phyloP scores from a whole-genome alignment of 305 asterid genomes.

The Fraxinus platypoda region DNA sequence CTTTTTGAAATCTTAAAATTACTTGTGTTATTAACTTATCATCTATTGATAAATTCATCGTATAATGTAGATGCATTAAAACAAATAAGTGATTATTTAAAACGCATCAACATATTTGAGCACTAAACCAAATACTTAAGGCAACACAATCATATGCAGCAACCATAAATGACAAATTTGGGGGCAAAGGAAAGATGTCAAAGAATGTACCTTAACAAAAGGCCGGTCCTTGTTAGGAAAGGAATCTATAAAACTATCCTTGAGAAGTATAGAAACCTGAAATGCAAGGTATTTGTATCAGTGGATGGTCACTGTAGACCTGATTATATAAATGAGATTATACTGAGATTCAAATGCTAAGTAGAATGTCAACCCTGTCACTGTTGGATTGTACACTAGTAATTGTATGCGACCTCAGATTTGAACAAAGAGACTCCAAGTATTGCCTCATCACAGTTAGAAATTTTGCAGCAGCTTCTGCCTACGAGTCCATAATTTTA shows the following conservation, averaged over 20 bases:
- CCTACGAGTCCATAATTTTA: slow-evolving; percentile 41
- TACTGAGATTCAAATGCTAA: slow-evolving; percentile 12
- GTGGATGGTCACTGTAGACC: background rate
- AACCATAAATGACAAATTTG: background rate
- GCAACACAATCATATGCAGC: slow-evolving; percentile 6
- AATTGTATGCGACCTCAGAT: slow-evolving; percentile 79
- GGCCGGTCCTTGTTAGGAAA: slow-evolving; percentile 63
- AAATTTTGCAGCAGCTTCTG: slow-evolving; percentile 72
- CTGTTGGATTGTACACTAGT: slow-evolving; percentile 74
- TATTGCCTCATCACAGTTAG: slow-evolving; percentile 52
- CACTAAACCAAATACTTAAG: background rate
- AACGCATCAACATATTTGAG: background rate
- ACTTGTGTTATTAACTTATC: background rate
- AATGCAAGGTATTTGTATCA: slow-evolving; percentile 24
- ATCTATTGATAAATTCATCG: background rate
- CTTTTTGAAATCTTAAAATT: background rate
- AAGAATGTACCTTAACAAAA: slow-evolving; percentile 63
- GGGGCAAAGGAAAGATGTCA: slow-evolving; percentile 9
- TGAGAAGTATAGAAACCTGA: slow-evolving; percentile 86
- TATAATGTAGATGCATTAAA: background rate
- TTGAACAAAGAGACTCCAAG: slow-evolving; percentile 78
- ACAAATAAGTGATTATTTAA: background rate
- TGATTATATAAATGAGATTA: background rate
- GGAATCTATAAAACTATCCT: slow-evolving; percentile 81
- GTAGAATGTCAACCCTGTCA: slow-evolving; percentile 59